A percentile compares a stretch with the other conserved stretches of the same genome.
Evolutionary conservation across 345 rosid species (phyloP).

Genomic region (Microthlaspi erraticum): DNA sequence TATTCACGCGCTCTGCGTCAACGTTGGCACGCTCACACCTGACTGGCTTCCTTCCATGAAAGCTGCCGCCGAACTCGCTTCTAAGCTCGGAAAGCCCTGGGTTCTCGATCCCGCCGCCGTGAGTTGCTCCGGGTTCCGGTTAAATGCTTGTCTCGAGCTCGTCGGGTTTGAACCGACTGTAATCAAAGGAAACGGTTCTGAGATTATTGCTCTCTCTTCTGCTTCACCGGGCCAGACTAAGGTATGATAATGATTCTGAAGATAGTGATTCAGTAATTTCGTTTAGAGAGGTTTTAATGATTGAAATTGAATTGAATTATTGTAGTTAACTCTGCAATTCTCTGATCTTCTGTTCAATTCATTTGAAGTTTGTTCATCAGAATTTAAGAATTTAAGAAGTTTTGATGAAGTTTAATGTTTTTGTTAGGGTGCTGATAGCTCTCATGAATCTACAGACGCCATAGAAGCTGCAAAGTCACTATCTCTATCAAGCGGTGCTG

Average conservation of each 20-base stretch:
- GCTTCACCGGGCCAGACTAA: constrained; percentile 63
- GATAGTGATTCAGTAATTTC: background rate
- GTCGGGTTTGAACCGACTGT: constrained; percentile 66
- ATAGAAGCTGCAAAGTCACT: constrained; percentile 82
- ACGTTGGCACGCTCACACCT: constrained; percentile 77
- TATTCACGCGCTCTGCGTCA: constrained; percentile 65
- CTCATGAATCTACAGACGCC: constrained; percentile 74
- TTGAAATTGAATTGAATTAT: constrained; percentile 1
- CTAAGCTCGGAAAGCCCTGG: constrained; percentile 69
- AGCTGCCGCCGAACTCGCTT: constrained; percentile 61
- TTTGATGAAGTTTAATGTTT: background rate
- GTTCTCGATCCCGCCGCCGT: constrained; percentile 92
- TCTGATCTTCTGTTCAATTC: background rate
- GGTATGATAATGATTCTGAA: constrained; percentile 38
- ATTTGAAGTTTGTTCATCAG: background rate
- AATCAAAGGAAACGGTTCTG: constrained; percentile 87
- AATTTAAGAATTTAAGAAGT: background rate
- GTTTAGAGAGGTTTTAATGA: background rate
- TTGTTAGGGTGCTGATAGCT: constrained; percentile 75
- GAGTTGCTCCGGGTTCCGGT: constrained; percentile 74
- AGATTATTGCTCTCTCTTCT: constrained; percentile 68
- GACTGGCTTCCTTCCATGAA: constrained; percentile 84
- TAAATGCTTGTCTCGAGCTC: constrained; percentile 77
- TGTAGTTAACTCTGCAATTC: background rate
- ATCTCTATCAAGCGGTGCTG: constrained; percentile 61